Evolutionary conservation across 441 rosid species (phyloP), one percentile per base, ranked within the genome.

Genomic region (Eugenia klotzschiana): DNA sequence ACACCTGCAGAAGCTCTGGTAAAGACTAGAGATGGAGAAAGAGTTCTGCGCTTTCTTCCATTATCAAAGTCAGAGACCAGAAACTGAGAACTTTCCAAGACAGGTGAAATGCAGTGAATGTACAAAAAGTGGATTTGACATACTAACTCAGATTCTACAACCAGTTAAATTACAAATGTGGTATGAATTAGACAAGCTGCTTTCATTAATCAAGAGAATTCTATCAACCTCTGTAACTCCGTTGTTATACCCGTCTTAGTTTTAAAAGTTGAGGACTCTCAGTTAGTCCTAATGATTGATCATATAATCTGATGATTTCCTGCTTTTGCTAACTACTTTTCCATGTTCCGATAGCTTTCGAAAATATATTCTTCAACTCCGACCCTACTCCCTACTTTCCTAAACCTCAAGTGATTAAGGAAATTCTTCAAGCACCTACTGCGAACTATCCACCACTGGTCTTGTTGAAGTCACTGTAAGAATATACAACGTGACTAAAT

Each of bases 1-100:
- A 82, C 69, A 88, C 88, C 89, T 87, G 91, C 93, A 82, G 87
- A 86, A 89, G 88, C 88, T 86, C 82, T 83, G 64, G 88, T 88
- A 83, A 88, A 87, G 77, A 80, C 84, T 85, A 83, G 58, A 85
- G 84, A 82, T 84, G 79, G 86, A 86, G 60, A 86, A 84, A 79
- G 84, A 79, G n/a, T n/a, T n/a, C n/a, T 26, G 13, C 33, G 37
- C 43, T 77, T 57, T 72, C 84, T 49, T 27, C 16, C 57, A 29
- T n/a, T 5, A 33, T 7, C 14, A 82, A 12, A 33, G 14, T 11
- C 22, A 52, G 22, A 33, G 16, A 51, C 29, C 64, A 82, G 58
- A 84, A 85, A 79, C 82, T 83, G 57, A 14, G 79, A 25, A 84
- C 51, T 41, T 69, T 15, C 64, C 29, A 82, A 56, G 77, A 69